These are phyloP conservation scores for Aspergillus alliaceus DNA, from an alignment of 2,329 filamentous ascomycete species.

Conservation along the genomic window DNA sequence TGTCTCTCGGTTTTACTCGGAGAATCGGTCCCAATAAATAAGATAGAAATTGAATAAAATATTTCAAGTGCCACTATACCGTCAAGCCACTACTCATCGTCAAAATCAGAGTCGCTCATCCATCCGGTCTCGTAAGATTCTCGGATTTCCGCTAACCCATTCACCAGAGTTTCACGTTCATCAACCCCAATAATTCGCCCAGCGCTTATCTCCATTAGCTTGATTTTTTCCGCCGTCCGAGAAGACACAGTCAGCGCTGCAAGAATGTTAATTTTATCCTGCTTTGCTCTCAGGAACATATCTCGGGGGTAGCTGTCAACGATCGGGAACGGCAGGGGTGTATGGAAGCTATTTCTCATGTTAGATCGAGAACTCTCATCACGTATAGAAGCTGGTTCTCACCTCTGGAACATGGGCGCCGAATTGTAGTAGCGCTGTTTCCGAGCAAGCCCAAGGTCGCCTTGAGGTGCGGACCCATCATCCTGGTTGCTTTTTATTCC, in stretches of 20 bases:
- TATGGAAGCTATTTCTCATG: slow-evolving; percentile 31
- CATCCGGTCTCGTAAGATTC: slow-evolving; percentile 89
- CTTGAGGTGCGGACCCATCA: slow-evolving; percentile 12
- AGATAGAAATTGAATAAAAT: not conserved
- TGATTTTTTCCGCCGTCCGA: slow-evolving; percentile 68
- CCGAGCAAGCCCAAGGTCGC: slow-evolving; percentile 28
- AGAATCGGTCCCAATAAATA: too few relatives aligned
- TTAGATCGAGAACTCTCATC: slow-evolving; percentile 2
- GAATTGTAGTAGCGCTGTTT: slow-evolving; percentile 35
- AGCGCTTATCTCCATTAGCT: slow-evolving; percentile 64
- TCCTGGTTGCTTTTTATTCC: slow-evolving; percentile 19
- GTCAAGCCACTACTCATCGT: slow-evolving; percentile 36
- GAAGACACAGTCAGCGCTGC: slow-evolving; percentile 72
- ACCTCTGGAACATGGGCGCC: slow-evolving; percentile 37
- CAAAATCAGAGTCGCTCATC: slow-evolving; percentile 63
- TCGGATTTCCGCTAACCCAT: slow-evolving; percentile 76
- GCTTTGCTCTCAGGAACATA: slow-evolving; percentile 60
- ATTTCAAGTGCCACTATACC: not conserved
- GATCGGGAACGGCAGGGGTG: slow-evolving; percentile 66
- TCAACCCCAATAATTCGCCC: slow-evolving; percentile 65
- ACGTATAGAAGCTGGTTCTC: not conserved
- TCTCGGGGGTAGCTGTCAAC: slow-evolving; percentile 78
- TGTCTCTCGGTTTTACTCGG: too few relatives aligned
- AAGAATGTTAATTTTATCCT: slow-evolving; percentile 48
- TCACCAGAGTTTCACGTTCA: slow-evolving; percentile 80